A percentile compares a stretch with the other conserved stretches of the same genome.
Conservation (phyloP, 345 rosid genomes). For the Fremontodendron californicum region DNA sequence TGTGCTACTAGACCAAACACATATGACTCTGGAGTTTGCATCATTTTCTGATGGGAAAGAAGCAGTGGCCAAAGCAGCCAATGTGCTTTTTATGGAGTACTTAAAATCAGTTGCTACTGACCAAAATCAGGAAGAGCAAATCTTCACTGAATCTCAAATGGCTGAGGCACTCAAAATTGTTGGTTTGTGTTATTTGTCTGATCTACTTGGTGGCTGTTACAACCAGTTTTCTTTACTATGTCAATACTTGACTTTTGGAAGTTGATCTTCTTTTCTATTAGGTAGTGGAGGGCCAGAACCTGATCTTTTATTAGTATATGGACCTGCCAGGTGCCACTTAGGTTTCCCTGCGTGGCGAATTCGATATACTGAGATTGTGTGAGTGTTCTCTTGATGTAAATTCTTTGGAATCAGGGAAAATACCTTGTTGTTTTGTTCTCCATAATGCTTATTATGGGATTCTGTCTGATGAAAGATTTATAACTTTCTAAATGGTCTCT, state of each 20-base stretch:
- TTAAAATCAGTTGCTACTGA: constrained; percentile 32
- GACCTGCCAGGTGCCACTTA: constrained; percentile 77
- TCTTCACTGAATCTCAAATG: constrained; percentile 67
- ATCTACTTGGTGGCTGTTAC: constrained; percentile 4
- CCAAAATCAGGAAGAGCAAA: constrained; percentile 38
- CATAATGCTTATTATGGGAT: background rate
- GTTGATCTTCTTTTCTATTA: constrained; percentile 29
- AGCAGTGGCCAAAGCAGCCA: constrained; percentile 82
- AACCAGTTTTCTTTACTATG: background rate
- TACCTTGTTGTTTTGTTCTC: background rate
- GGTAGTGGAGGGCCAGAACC: constrained; percentile 71
- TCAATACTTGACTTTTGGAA: constrained; percentile 2
- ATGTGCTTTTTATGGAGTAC: constrained; percentile 53
- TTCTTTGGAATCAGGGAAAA: background rate
- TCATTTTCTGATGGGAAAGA: constrained; percentile 80
- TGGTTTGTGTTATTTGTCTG: constrained; percentile 50
- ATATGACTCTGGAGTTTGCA: constrained; percentile 56
- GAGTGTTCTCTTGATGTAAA: constrained; percentile 24
- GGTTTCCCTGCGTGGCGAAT: constrained; percentile 98
- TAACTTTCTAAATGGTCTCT: background rate
- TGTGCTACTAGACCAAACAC: constrained; percentile 21
- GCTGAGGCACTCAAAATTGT: constrained; percentile 57
- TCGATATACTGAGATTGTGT: constrained; percentile 86
- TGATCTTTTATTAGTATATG: constrained; percentile 79
- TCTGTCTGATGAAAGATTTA: background rate